Evolutionary conservation across 805 yeast genomes (phyloP), one percentile per base, ranked within the genome.

Genomic region (Hanseniaspora hatyaiensis): DNA sequence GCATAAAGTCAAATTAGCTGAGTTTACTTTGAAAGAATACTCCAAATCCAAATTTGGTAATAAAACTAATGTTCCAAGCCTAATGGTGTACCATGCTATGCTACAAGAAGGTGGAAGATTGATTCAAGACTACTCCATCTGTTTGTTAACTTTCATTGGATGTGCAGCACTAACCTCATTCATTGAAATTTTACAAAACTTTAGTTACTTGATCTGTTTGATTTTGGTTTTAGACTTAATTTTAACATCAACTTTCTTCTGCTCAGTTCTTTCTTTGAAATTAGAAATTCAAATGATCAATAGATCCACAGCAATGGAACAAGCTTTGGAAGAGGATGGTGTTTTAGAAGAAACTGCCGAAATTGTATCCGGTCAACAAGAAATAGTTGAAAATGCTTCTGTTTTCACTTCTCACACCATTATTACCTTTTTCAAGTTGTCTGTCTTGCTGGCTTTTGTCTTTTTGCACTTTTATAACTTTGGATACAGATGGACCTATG

Each of bases 291-390:
- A 77, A 60, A 71, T 83, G 51, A 92, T 92, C 49, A 85, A 88
- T 64, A 77, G 85, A 54, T 82, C 86, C 40, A 78, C 84, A 51
- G 75, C 77, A 48, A 74, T 87, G 59, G 79, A 81, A 59, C 78
- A 76, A 52, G 86, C 84, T 24, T 70, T 89, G 53, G 92, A 88
- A 67, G 98, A 89, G 61, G 98, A 89, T 59, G 97, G 98, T 22
- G 75, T 89, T 29, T 73, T 82, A 37, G 75, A 77, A 33, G 62
- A 68, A 40, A 82, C 82, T 29, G 96, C 96, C 9, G 78, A 75
- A 53, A 72, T 77, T 32, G 88, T 87, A 30, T 77, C 53, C 51
- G 48, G 56, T n/a, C 57, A 61, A 18, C 63, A 59, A 31, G 48
- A 47, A 28, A 55, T 53, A 20, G 44, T 50, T 39, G 50, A 55